Conservation (phyloP, 768 basidiomycete species). For the Tulasnella sp. region DNA sequence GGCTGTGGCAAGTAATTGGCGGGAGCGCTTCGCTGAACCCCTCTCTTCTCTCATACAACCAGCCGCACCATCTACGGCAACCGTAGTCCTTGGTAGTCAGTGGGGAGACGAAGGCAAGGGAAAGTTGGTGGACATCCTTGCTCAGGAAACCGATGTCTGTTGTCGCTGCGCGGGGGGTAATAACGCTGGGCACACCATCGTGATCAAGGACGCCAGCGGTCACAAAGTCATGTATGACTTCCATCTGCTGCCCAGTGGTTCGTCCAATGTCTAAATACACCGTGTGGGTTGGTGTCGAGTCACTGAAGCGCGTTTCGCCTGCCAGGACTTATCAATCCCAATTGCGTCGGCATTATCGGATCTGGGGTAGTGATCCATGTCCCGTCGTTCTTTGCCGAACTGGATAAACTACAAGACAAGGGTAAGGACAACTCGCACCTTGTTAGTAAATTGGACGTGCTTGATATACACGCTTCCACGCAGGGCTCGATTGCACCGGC, state of each 20-base stretch:
- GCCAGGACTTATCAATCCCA: conserved; percentile 83
- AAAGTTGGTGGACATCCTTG: conserved; percentile 95
- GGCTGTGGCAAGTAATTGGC: neutral
- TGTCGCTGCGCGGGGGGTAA: conserved; percentile 98
- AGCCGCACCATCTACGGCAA: conserved; percentile 46
- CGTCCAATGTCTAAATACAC: conserved; percentile 39
- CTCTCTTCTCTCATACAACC: conserved; percentile 15
- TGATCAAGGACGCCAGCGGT: conserved; percentile 70
- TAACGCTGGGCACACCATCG: conserved; percentile 98
- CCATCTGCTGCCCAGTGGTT: conserved; percentile 92
- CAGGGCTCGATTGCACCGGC: conserved; percentile 82
- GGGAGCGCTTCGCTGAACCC: neutral
- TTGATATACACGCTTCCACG: too few species aligned
- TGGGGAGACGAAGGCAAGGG: conserved; percentile 96
- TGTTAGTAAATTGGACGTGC: neutral
- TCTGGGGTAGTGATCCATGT: conserved; percentile 95
- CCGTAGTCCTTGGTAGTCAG: conserved; percentile 83
- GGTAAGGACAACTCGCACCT: conserved; percentile 52
- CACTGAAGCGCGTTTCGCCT: conserved; percentile 14
- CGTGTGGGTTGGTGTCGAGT: neutral
- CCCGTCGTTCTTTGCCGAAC: conserved; percentile 91
- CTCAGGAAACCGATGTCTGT: conserved; percentile 87
- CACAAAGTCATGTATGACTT: conserved; percentile 89
- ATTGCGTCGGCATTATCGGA: conserved; percentile 86
- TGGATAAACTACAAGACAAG: conserved; percentile 81